These are phyloP conservation scores for Miamiensis avidus DNA, from an alignment of 169 alveolate species.

Conservation along the genomic window DNA sequence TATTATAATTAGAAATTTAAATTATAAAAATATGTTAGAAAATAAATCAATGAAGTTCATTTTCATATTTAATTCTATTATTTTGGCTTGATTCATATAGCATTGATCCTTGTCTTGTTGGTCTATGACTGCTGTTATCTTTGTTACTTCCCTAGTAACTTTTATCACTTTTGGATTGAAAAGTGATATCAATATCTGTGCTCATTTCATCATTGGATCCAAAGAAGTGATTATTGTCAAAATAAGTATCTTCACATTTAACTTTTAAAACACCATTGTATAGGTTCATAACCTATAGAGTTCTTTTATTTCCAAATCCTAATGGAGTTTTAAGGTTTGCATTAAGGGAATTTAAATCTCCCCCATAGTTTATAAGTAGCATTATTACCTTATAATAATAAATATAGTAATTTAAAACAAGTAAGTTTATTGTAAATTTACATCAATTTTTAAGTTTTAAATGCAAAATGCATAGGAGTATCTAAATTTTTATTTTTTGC, in stretches of 20 bases:
- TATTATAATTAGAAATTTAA: too few relatives aligned
- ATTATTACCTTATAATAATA: slow-evolving; percentile 14
- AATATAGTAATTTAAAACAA: neutral
- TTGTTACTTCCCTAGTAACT: too few relatives aligned
- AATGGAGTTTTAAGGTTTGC: slow-evolving; percentile 12
- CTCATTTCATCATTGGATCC: neutral
- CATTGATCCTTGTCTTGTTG: too few relatives aligned
- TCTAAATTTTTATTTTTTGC: slow-evolving; percentile 1
- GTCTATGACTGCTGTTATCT: too few relatives aligned
- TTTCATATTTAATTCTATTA: too few relatives aligned
- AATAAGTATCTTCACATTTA: neutral
- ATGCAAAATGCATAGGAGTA: slow-evolving; percentile 22
- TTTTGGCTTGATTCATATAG: too few relatives aligned
- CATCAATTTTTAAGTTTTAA: slow-evolving; percentile 15
- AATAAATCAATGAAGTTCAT: too few relatives aligned
- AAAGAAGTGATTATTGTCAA: neutral
- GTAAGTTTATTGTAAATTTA: neutral
- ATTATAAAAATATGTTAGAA: too few relatives aligned
- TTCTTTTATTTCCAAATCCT: slow-evolving; percentile 10
- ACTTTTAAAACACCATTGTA: neutral
- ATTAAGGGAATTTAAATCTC: slow-evolving; percentile 14
- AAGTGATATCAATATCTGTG: neutral
- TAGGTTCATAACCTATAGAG: neutral
- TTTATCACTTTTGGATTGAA: too few relatives aligned
- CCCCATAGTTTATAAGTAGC: slow-evolving; percentile 13